phyloP scores from a whole-genome alignment of 164 flowering plant genomes.

The Kingdonia uniflora region DNA sequence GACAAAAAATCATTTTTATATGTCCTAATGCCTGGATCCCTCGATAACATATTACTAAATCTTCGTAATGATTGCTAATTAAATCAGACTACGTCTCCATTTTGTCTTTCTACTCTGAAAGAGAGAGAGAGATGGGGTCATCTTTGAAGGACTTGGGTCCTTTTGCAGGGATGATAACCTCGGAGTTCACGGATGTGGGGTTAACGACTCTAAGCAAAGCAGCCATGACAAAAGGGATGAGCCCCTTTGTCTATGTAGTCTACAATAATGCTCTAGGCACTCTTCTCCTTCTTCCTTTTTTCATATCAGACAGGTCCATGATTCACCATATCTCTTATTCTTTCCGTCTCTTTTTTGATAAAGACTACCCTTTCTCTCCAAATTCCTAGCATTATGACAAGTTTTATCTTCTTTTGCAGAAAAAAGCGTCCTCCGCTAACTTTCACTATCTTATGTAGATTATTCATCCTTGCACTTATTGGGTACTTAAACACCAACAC shows the following conservation, averaged over 20 bases:
- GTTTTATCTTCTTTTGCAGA: constrained; percentile 12
- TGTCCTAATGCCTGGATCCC: no score
- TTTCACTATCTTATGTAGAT: constrained; percentile 18
- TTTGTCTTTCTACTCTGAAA: no score
- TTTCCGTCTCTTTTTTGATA: background rate
- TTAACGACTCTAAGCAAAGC: constrained; percentile 23
- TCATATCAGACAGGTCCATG: constrained; percentile 14
- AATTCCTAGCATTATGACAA: no score
- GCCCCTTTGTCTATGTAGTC: constrained; percentile 20
- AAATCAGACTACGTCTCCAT: no score
- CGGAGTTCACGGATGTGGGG: constrained; percentile 24
- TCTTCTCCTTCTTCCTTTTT: constrained; percentile 25
- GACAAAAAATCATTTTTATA: no score
- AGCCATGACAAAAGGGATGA: constrained; percentile 31
- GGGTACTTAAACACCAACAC: constrained; percentile 32
- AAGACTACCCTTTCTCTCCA: no score
- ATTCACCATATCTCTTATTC: background rate
- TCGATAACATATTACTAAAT: no score
- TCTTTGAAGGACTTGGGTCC: constrained; percentile 9
- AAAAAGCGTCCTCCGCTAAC: constrained; percentile 16
- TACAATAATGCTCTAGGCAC: constrained; percentile 30
- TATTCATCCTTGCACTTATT: constrained; percentile 25
- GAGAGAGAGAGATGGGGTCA: no score
- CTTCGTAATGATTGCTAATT: no score
- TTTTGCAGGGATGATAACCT: constrained; percentile 24